A percentile compares a stretch with the other conserved stretches of the same genome.
These are phyloP conservation scores for Ogataea nonfermentans DNA, from an alignment of 805 yeast genomes.

Conservation along the genomic window DNA sequence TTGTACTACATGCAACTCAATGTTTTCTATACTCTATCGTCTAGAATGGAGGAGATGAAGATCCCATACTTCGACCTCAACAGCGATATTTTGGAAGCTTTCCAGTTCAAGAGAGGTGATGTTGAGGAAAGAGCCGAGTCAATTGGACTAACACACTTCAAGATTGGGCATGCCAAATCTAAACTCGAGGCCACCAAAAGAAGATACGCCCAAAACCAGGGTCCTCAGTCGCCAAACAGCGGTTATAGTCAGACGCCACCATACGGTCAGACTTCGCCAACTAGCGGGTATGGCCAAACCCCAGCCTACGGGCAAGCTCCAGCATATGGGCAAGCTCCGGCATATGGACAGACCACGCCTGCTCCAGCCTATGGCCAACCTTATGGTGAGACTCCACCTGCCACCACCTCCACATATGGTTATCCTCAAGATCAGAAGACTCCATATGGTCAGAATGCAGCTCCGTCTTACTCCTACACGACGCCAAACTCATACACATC, in stretches of 20 bases:
- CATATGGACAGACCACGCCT: slow-evolving; percentile 23
- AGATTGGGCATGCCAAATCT: slow-evolving; percentile 80
- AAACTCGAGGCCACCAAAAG: slow-evolving; percentile 82
- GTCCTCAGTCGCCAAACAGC: slow-evolving; percentile 31
- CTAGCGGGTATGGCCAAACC: too few relatives aligned
- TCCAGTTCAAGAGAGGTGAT: slow-evolving; percentile 78
- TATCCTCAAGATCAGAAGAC: slow-evolving; percentile 27
- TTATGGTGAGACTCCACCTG: slow-evolving; percentile 34
- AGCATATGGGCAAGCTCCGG: slow-evolving; percentile 25
- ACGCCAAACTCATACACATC: slow-evolving; percentile 31
- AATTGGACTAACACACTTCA: slow-evolving; percentile 87
- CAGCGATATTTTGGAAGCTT: slow-evolving; percentile 81
- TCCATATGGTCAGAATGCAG: slow-evolving; percentile 25
- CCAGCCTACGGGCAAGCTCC: too few relatives aligned
- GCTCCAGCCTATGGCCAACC: slow-evolving; percentile 35
- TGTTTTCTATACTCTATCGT: slow-evolving; percentile 89
- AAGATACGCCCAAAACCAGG: slow-evolving; percentile 51
- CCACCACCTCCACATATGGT: slow-evolving; percentile 25
- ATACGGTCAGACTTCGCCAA: slow-evolving; percentile 21
- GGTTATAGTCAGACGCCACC: slow-evolving; percentile 16
- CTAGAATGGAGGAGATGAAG: slow-evolving; percentile 91
- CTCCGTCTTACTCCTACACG: slow-evolving; percentile 25
- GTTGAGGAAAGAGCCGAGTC: slow-evolving; percentile 88
- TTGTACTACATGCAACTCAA: slow-evolving; percentile 97
- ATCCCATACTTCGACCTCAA: slow-evolving; percentile 92